A percentile compares a stretch with the other conserved stretches of the same genome.
Evolutionary conservation across 768 basidiomycete genomes (phyloP).

Genomic region (Neoboletus subvelutipes): DNA sequence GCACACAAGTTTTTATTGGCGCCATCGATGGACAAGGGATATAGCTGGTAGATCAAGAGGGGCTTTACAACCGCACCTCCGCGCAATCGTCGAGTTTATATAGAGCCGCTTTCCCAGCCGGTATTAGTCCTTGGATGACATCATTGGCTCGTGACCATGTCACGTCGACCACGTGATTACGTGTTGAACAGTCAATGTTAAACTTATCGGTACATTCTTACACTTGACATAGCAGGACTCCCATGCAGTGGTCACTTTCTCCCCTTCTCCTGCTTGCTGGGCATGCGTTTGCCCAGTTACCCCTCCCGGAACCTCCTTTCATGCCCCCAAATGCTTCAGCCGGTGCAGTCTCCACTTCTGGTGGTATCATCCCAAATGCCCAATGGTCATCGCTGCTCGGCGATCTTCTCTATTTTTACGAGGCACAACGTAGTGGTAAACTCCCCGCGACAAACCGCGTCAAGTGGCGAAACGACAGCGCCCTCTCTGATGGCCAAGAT

Average conservation of each 20-base stretch:
- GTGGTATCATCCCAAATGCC: slow-evolving; percentile 51
- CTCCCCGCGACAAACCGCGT: slow-evolving; percentile 71
- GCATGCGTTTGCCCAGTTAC: slow-evolving; percentile 50
- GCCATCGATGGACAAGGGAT: slow-evolving; percentile 11
- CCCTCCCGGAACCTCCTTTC: slow-evolving; percentile 64
- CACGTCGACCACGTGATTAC: slow-evolving; percentile 22
- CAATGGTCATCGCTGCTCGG: slow-evolving; percentile 86
- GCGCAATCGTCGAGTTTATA: neutral
- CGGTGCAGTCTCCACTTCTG: slow-evolving; percentile 50
- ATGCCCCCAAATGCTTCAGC: slow-evolving; percentile 58
- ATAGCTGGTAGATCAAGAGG: neutral
- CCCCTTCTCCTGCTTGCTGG: slow-evolving; percentile 20
- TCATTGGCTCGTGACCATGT: slow-evolving; percentile 17
- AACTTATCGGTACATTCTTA: slow-evolving; percentile 2
- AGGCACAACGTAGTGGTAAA: slow-evolving; percentile 83
- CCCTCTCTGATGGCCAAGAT: slow-evolving; percentile 72
- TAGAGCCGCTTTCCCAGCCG: neutral
- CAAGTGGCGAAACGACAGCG: slow-evolving; percentile 84
- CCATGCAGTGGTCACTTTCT: slow-evolving; percentile 23
- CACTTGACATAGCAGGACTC: too few species aligned
- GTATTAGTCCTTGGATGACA: slow-evolving; percentile 12
- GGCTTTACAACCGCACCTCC: neutral
- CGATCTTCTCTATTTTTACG: slow-evolving; percentile 84
- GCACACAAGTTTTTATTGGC: slow-evolving; percentile 67
- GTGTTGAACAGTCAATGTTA: slow-evolving; percentile 18